Conservation (phyloP, 495 filamentous ascomycete species). For the Letharia lupina region DNA sequence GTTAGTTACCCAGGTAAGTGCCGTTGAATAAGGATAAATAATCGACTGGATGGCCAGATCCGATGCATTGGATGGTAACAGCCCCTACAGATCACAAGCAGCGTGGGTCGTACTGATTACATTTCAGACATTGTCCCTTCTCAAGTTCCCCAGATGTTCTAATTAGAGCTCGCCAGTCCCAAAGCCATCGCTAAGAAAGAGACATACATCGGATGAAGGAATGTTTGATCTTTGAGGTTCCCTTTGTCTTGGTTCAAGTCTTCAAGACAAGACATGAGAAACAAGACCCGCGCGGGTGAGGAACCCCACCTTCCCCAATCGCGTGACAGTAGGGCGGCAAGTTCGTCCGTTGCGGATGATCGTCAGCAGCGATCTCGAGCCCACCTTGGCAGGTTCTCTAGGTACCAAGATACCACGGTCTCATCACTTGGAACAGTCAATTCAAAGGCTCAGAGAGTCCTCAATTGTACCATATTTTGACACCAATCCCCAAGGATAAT, state of each 20-base stretch:
- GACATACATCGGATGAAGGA: background rate
- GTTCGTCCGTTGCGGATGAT: constrained; percentile 1
- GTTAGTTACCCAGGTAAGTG: too few species aligned
- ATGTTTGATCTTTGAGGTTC: background rate
- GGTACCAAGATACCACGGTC: too few species aligned
- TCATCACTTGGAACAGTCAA: background rate
- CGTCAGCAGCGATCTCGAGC: constrained; percentile 4
- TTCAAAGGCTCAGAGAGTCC: background rate
- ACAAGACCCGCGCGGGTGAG: too few species aligned
- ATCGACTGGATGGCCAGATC: background rate
- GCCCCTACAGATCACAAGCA: background rate
- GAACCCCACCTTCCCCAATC: too few species aligned
- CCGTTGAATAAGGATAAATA: background rate
- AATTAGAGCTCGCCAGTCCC: background rate
- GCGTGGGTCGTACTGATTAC: background rate
- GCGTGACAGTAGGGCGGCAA: too few species aligned
- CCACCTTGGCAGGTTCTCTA: too few species aligned
- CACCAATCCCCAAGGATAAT: background rate
- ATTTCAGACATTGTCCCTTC: background rate
- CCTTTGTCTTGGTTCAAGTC: too few species aligned
- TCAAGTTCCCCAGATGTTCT: background rate
- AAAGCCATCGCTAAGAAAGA: background rate
- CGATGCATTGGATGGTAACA: background rate
- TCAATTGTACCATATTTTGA: background rate
- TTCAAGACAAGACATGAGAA: too few species aligned